Evolutionary conservation across 2,329 filamentous ascomycete genomes (phyloP), one percentile per base, ranked within the genome.

Genomic region (Aotearoamyces nothofagi): DNA sequence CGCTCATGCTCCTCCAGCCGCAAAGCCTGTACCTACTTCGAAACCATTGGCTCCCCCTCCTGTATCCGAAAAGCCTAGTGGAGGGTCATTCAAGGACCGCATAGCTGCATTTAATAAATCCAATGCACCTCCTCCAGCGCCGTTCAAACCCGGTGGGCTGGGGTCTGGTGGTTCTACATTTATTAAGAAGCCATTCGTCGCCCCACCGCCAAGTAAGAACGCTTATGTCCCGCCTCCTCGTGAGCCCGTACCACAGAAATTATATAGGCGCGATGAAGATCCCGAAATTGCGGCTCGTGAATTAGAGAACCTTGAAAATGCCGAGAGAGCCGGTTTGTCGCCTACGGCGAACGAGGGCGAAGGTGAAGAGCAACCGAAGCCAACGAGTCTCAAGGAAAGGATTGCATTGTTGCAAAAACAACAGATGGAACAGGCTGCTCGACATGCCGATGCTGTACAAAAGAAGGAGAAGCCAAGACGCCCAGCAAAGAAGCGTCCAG

Each of bases 91-190:
- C 60, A 86, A 71, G 49, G 90, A 96, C 55, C 80, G 90, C 37
- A 93, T 98, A 49, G 90, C 90, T 17, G 87, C 90, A 24, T 98
- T 98, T 60, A 98, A 98, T 55, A 90, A 87, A 51, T 63, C 81
- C 24, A 71, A 80, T 20, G 83, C 84, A 5, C 73, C 84, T 3
- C 90, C 90, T 6, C 62, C 90, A 35, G 70, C 83, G n/a, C 90
- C 90, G 1, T 87, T 92, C 57, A 92, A 92, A 50, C 82, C 84
- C 12, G 64, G 66, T 34, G 71, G 71, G 2, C 56, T 77, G 15
- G 55, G 63, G 33, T 58, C 65, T 16, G 64, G 69, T 33, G 60
- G 66, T 26, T 64, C 66, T 37, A 65, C 65, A 30, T 96, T 96
- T 47, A 75, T 98, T 54, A 94, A 87, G 64, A 96, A 96, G 55